Base-by-base conservation (phyloP, 768 basidiomycete genomes). In the Cystobasidium onofrii region DNA sequence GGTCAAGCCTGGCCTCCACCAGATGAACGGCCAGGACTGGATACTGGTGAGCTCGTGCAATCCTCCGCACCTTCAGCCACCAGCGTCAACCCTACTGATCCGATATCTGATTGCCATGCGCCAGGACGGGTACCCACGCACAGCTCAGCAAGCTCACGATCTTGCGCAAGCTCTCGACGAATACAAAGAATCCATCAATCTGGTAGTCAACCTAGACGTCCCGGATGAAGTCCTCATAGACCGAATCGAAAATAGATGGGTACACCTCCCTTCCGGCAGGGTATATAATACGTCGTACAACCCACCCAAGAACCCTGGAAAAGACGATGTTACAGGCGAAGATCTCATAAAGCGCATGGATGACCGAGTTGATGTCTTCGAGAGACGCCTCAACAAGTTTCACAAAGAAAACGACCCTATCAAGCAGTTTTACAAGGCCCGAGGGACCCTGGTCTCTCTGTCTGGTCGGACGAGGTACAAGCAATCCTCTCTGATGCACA, bases 231-330 rank as follows among this genome's bases (percentile, higher is more conserved):
- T 91, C 64, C 93, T 95, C 78, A 83, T 94, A 23, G 84, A 86
- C 73, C 89, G 92, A 63, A 93, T 95, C 77, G 89, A 89, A 15
- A 82, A 81, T 81, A 23, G 64, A 77, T 75, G 15, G 25, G n/a
- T 63, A n/a, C 92, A 95, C 80, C 84, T 89, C 17, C 87, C 90
- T 7, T 93, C 91, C 0, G 92, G 92, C 18, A 86, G 92, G 15
- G 88, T 94, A 15, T 96, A 96, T 84, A 95, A 93, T 81, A 76
- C 75, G 62, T 88, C 88, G 9, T 95, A 91, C 82, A 95, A 92
- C 81, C 87, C 84, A 17, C 93, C 92, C 18, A 87, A 87, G 77
- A 86, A 89, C 1, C 84, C 87, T 4, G 91, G 93, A 0, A 83
- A 85, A 64, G 92, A 96, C 82, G 91, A 96, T 78, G 82, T 87